Conservation (phyloP, 2,329 filamentous ascomycete species). For the Ophiostoma ips region DNA sequence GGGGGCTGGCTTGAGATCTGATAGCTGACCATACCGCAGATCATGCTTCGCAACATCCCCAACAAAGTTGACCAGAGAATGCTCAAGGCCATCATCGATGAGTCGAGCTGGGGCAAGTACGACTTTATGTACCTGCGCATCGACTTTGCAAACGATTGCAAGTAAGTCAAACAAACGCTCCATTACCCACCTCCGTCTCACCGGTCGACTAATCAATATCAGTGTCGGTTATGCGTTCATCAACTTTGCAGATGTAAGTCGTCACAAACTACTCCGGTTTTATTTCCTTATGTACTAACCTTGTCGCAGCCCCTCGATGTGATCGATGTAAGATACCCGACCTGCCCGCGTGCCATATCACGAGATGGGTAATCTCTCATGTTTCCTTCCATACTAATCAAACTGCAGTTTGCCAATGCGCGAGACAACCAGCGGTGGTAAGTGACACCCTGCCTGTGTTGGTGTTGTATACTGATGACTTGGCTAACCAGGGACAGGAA, state of each 20-base stretch:
- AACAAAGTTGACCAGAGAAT: slow-evolving; percentile 72
- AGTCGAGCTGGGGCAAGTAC: slow-evolving; percentile 67
- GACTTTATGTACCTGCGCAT: slow-evolving; percentile 95
- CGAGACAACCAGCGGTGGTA: slow-evolving; percentile 59
- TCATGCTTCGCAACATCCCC: slow-evolving; percentile 92
- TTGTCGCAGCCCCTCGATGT: slow-evolving; percentile 51
- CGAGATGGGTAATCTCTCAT: too few relatives aligned
- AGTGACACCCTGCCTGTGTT: slow-evolving; percentile 12
- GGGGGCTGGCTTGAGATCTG: too few relatives aligned
- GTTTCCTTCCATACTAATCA: background rate
- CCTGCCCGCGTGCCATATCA: too few relatives aligned
- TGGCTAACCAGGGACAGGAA: slow-evolving; percentile 37
- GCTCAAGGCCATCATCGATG: slow-evolving; percentile 67
- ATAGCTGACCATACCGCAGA: slow-evolving; percentile 29
- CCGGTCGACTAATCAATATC: slow-evolving; percentile 16
- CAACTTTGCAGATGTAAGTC: slow-evolving; percentile 70
- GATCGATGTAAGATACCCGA: slow-evolving; percentile 41
- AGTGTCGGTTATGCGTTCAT: slow-evolving; percentile 97
- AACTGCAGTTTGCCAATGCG: slow-evolving; percentile 52
- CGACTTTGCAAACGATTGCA: slow-evolving; percentile 72
- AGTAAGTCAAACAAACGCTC: slow-evolving; percentile 36
- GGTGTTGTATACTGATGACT: background rate
- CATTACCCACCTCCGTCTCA: background rate
- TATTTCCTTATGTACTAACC: slow-evolving; percentile 7
- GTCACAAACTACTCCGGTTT: background rate